Evolutionary conservation across 2,329 filamentous ascomycete species (phyloP), one percentile per base, ranked within the genome.

Genomic region (Diaporthe batatas): DNA sequence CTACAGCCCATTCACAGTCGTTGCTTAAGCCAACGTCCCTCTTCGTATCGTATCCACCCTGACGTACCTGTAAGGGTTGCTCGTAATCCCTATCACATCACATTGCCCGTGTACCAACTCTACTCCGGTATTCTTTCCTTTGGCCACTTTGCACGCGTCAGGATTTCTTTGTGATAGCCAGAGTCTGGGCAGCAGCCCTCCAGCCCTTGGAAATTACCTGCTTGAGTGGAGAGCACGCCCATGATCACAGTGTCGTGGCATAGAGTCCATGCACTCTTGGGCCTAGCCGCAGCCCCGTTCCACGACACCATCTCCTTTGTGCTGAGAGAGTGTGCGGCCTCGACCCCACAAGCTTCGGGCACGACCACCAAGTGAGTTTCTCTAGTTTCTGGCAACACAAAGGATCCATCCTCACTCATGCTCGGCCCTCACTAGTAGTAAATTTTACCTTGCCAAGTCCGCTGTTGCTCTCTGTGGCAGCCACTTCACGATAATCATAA

Each of bases 1-100:
- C 62, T 36, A 39, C 32, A n/a, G 59, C 42, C 44, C 59, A 65
- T 65, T 64, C 59, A 65, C 25, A 29, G 29, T 29, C 18, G 16
- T 29, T 64, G 25, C 58, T 64, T 64, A 64, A 47, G 58, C 42
- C 39, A 32, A 47, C 23, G 39, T 64, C 25, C 23, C 47, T 14
- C 58, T 47, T 10, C 25, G 8, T 8, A 4, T 29, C 21, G 59
- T 65, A 65, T 34, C 59, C 62, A 65, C 62, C 44, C 18, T 65
- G 62, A 65, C 62, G 62, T 65, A 65, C 62, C 21, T 18, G 7
- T n/a, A 29, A 10, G 57, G 36, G 12, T 29, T 47, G 54, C 54
- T 25, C 6, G 57, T 42, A 58, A 29, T 25, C 18, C 23, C 47
- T 29, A n/a, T 7, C 18, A 49, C 39, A n/a, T n/a, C n/a, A n/a